Conservation (phyloP, 176 grass and related monocot genomes). For the Chloris gayana region DNA sequence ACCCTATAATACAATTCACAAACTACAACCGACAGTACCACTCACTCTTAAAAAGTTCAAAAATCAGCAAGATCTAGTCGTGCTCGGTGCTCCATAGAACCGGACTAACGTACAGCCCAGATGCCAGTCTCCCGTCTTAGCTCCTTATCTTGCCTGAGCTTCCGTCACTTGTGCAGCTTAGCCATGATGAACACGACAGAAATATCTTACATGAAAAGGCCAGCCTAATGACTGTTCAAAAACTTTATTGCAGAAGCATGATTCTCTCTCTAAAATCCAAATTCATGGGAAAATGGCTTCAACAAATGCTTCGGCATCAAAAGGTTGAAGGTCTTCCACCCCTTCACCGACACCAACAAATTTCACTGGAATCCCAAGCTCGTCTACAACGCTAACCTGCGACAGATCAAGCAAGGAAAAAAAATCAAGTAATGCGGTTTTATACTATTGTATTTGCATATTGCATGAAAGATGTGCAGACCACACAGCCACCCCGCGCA, state of each 20-base stretch:
- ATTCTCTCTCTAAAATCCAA: slow-evolving; percentile 1
- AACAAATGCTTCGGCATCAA: slow-evolving; percentile 91
- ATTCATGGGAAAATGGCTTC: slow-evolving; percentile 88
- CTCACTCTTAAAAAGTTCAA: background rate
- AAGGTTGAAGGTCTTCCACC: slow-evolving; percentile 93
- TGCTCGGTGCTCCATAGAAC: too few relatives aligned
- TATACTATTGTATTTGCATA: background rate
- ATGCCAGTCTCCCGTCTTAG: background rate
- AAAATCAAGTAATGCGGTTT: background rate
- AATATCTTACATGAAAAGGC: slow-evolving; percentile 7
- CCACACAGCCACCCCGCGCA: slow-evolving; percentile 90
- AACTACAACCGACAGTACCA: background rate
- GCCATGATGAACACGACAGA: background rate
- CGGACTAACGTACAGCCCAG: background rate
- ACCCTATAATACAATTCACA: background rate
- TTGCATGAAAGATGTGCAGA: slow-evolving; percentile 35
- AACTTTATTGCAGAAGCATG: background rate
- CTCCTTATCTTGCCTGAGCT: background rate
- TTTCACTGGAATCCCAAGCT: slow-evolving; percentile 94
- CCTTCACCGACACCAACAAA: slow-evolving; percentile 95
- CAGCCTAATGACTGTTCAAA: background rate
- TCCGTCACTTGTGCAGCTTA: background rate
- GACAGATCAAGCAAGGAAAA: slow-evolving; percentile 12
- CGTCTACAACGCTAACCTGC: slow-evolving; percentile 94
- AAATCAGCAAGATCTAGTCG: background rate